These are phyloP conservation scores for Carex sylvatica DNA, from an alignment of 202 grass and related monocot genomes.

Conservation along the genomic window DNA sequence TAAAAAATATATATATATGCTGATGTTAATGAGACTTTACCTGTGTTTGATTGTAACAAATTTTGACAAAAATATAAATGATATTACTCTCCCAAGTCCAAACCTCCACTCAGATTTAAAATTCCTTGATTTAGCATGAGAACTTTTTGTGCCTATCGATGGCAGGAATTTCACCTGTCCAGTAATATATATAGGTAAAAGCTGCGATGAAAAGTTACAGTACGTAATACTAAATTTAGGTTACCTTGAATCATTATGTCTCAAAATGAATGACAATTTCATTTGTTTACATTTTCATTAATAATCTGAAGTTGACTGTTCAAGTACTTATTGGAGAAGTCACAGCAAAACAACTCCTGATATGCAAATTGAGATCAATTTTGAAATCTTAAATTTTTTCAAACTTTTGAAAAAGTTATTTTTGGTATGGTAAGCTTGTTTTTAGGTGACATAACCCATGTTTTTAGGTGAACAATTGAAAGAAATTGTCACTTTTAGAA, in stretches of 20 bases:
- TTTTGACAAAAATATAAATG: background rate
- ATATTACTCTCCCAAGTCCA: background rate
- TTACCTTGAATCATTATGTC: background rate
- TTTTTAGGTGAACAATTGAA: no score
- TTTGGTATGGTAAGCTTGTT: background rate
- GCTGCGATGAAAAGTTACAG: no score
- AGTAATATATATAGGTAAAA: no score
- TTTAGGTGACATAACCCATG: background rate
- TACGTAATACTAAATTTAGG: background rate
- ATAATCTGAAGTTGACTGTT: background rate
- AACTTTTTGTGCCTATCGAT: no score
- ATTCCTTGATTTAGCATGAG: no score
- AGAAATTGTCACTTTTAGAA: no score
- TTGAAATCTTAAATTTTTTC: background rate
- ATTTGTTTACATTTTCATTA: constrained; percentile 5
- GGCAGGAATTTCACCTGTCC: no score
- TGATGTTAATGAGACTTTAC: background rate
- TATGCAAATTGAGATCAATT: constrained; percentile 1
- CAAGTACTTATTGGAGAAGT: background rate
- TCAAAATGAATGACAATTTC: background rate
- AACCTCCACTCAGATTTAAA: no score
- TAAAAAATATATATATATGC: background rate
- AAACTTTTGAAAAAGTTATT: background rate
- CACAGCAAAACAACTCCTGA: background rate
- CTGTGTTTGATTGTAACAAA: background rate